phyloP scores from a whole-genome alignment of 306 rosid genomes.

The Senna siamea region DNA sequence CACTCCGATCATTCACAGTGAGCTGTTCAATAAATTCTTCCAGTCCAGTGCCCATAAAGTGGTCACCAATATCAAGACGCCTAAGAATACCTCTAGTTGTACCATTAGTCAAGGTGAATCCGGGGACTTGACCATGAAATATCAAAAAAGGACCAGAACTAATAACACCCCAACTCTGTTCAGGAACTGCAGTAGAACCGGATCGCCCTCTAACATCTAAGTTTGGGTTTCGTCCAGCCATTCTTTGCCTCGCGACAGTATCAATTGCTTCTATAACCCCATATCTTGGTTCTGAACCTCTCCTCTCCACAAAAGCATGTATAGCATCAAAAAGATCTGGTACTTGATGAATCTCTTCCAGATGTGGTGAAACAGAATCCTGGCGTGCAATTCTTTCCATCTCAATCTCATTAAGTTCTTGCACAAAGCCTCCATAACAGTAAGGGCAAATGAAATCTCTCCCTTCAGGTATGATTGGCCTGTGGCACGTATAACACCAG shows the following conservation, averaged over 20 bases:
- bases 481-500: constrained; percentile 67
- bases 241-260: constrained; percentile 48
- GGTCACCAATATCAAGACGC: constrained; percentile 35
- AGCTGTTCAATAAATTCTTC: constrained; percentile 60
- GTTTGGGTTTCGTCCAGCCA: constrained; percentile 50
- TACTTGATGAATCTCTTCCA: constrained; percentile 41
- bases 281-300: constrained; percentile 50
- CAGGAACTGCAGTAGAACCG: constrained; percentile 36
- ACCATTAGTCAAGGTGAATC: constrained; percentile 30
- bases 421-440: constrained; percentile 61
- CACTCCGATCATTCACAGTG: constrained; percentile 47
- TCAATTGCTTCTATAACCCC: constrained; percentile 49
- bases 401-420: constrained; percentile 51
- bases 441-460: constrained; percentile 55
- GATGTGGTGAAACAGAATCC: background rate
- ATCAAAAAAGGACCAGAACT: constrained; percentile 45
- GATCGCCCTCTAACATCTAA: constrained; percentile 46
- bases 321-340: constrained; percentile 49
- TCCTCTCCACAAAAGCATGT: constrained; percentile 49
- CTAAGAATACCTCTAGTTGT: constrained; percentile 45
- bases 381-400: background rate
- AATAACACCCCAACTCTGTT: constrained; percentile 44
- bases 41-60: constrained; percentile 48
- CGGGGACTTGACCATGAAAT: constrained; percentile 54
- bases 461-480: constrained; percentile 40